phyloP scores from a whole-genome alignment of 2,329 filamentous ascomycete genomes.

The Magnaporthiopsis rhizophila region DNA sequence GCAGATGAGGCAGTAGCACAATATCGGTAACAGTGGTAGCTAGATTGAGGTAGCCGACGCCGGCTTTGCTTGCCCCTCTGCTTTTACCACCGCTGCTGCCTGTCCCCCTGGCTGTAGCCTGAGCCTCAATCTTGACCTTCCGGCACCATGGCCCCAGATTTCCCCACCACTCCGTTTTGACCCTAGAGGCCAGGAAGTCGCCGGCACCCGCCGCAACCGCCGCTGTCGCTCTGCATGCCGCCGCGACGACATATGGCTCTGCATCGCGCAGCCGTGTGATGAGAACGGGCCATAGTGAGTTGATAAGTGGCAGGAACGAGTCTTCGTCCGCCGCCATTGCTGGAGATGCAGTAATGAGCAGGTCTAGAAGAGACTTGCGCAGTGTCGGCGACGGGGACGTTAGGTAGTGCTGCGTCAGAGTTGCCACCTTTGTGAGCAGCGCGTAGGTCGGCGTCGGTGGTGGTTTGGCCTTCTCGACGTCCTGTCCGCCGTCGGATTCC shows the following conservation, averaged over 20 bases:
- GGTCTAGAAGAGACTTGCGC: slow-evolving; percentile 67
- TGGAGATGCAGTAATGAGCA: slow-evolving; percentile 65
- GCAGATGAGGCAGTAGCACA: background rate
- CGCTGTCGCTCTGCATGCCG: slow-evolving; percentile 61
- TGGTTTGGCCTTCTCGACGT: slow-evolving; percentile 36
- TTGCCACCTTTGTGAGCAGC: slow-evolving; percentile 74
- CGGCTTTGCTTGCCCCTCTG: background rate
- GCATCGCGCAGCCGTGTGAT: slow-evolving; percentile 57
- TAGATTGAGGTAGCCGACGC: slow-evolving; percentile 1
- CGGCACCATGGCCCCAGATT: slow-evolving; percentile 42
- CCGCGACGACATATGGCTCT: slow-evolving; percentile 60
- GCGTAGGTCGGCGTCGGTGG: slow-evolving; percentile 71
- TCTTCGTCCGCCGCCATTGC: slow-evolving; percentile 70
- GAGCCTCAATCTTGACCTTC: slow-evolving; percentile 32
- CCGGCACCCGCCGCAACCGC: slow-evolving; percentile 65
- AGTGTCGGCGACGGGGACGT: slow-evolving; percentile 76
- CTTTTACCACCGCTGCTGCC: slow-evolving; percentile 9
- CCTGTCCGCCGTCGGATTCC: slow-evolving; percentile 26
- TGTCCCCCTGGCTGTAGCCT: slow-evolving; percentile 12
- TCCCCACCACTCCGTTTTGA: slow-evolving; percentile 64
- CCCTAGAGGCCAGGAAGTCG: slow-evolving; percentile 69
- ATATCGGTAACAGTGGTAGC: slow-evolving; percentile 1
- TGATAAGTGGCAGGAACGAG: slow-evolving; percentile 79
- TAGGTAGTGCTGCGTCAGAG: slow-evolving; percentile 82
- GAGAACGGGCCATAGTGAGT: slow-evolving; percentile 83